A percentile compares a stretch with the other conserved stretches of the same genome.
Conservation (phyloP, 257 asterid genomes). For the Dorcoceras hygrometricum region DNA sequence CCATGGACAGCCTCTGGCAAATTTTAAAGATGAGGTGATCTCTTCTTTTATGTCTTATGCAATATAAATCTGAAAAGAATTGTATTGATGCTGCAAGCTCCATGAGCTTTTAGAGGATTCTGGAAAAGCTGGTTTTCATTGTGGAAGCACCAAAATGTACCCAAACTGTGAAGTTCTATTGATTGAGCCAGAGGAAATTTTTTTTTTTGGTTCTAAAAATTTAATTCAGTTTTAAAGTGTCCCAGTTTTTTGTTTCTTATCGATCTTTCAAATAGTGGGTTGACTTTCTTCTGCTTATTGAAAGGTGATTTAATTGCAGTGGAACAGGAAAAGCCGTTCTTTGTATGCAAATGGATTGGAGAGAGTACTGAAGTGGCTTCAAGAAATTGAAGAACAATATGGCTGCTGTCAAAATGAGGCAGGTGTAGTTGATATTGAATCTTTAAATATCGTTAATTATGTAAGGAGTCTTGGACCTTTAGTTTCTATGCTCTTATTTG, state of each 20-base stretch:
- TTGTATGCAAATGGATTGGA: constrained; percentile 83
- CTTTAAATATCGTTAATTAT: constrained; percentile 7
- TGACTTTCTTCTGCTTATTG: constrained; percentile 10
- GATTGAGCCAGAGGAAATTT: neutral
- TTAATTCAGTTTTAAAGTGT: no score
- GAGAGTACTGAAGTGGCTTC: constrained; percentile 73
- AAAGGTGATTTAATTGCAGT: constrained; percentile 43
- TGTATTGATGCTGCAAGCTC: no score
- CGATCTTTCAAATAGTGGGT: constrained; percentile 10
- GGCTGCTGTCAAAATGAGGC: constrained; percentile 49
- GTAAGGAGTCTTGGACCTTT: constrained; percentile 15
- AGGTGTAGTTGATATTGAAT: constrained; percentile 43
- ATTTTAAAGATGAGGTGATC: no score
- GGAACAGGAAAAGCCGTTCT: constrained; percentile 85
- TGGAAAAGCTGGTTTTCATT: no score
- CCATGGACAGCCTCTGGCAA: no score
- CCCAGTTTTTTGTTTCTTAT: neutral
- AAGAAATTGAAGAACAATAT: constrained; percentile 48
- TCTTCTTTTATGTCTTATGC: no score
- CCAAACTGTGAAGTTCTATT: neutral
- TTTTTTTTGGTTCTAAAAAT: no score
- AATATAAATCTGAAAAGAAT: no score
- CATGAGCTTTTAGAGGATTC: no score
- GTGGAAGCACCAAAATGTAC: neutral
- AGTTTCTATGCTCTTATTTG: constrained; percentile 26